These are phyloP conservation scores for Diaporthe citri DNA, from an alignment of 2,329 filamentous ascomycete genomes.

Conservation along the genomic window DNA sequence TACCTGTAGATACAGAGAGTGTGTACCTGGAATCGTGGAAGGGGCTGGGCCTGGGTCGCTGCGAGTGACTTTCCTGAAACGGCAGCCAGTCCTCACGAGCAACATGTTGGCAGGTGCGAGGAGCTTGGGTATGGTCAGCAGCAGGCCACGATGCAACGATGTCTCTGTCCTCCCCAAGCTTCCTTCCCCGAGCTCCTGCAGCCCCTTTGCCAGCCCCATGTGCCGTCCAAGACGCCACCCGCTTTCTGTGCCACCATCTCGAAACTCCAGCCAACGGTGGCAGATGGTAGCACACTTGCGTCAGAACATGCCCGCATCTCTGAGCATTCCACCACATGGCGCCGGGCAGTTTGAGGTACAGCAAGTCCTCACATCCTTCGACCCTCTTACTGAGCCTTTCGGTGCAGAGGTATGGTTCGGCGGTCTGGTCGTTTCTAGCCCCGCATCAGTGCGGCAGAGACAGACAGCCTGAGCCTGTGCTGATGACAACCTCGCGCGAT, in stretches of 20 bases:
- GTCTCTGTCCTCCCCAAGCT: neutral
- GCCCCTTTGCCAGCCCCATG: constrained; percentile 11
- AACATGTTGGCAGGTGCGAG: constrained; percentile 8
- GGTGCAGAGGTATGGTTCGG: neutral
- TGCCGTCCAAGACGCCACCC: constrained; percentile 10
- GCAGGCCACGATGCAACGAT: neutral
- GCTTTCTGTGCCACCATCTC: constrained; percentile 21
- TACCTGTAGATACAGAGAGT: neutral
- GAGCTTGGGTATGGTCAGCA: neutral
- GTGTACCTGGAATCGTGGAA: neutral
- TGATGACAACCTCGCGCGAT: neutral
- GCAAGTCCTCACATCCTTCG: neutral
- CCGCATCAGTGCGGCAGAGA: neutral
- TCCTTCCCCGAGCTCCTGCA: neutral
- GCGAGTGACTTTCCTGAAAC: constrained; percentile 24
- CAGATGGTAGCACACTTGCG: neutral
- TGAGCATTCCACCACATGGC: constrained; percentile 22
- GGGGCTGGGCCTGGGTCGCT: neutral
- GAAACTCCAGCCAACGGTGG: constrained; percentile 18
- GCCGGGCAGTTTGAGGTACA: constrained; percentile 1
- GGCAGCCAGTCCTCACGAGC: neutral
- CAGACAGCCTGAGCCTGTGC: neutral
- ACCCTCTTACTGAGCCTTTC: neutral
- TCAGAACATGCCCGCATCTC: constrained; percentile 18
- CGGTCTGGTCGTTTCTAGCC: neutral